phyloP scores from a whole-genome alignment of 805 yeast genomes.

The Candida patagonica region DNA sequence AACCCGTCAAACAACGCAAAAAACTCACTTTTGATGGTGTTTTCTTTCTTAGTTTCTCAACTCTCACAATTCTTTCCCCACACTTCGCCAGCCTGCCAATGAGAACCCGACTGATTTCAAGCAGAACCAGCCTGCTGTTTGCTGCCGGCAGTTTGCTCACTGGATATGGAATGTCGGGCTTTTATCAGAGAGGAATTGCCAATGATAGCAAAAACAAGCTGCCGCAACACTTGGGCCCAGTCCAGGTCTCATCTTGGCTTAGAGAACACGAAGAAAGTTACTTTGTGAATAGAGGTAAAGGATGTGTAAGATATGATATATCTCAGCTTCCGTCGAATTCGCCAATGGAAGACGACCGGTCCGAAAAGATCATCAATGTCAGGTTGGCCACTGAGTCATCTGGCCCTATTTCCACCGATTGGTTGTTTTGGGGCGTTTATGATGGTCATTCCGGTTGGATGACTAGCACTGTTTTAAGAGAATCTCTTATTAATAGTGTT shows the following conservation, averaged over 20 bases:
- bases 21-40: too few relatives aligned
- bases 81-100: too few relatives aligned
- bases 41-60: too few relatives aligned
- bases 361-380: slow-evolving; percentile 67
- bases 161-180: background rate
- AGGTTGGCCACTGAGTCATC: slow-evolving; percentile 35
- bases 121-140: background rate
- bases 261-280: slow-evolving; percentile 74
- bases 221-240: slow-evolving; percentile 24
- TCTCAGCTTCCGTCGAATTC: slow-evolving; percentile 84
- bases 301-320: slow-evolving; percentile 80
- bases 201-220: slow-evolving; percentile 1
- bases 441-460: slow-evolving; percentile 98
- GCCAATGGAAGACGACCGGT: slow-evolving; percentile 90
- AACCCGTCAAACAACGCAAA: too few relatives aligned
- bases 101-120: background rate
- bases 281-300: slow-evolving; percentile 72
- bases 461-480: slow-evolving; percentile 78
- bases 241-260: slow-evolving; percentile 60
- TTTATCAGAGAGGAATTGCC: slow-evolving; percentile 2
- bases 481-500: slow-evolving; percentile 68
- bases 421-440: slow-evolving; percentile 92
- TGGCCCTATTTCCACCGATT: slow-evolving; percentile 40
- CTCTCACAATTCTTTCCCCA: too few relatives aligned
- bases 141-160: slow-evolving; percentile 2